Conservation (phyloP, 2,329 filamentous ascomycete species). For the Aspergillus spinulosporus region DNA sequence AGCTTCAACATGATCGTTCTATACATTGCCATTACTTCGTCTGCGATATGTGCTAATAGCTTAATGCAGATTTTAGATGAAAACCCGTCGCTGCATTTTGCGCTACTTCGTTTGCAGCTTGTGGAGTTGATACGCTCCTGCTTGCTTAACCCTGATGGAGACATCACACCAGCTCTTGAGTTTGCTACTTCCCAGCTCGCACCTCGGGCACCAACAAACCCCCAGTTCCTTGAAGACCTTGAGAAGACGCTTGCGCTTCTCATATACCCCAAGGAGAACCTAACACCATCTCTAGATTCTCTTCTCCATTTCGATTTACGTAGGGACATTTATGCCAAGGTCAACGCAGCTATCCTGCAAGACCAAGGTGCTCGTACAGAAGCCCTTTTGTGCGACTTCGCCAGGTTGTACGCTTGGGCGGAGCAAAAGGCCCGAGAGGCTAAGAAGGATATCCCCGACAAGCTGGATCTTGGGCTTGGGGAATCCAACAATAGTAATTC, state of each 20-base stretch:
- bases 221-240: conserved; percentile 78
- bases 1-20: conserved; percentile 21
- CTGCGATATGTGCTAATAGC: conserved; percentile 26
- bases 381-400: conserved; percentile 76
- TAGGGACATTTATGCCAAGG: conserved; percentile 77
- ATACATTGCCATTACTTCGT: conserved; percentile 16
- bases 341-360: conserved; percentile 84
- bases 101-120: conserved; percentile 83
- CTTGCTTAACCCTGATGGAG: conserved; percentile 63
- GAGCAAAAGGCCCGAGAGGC: conserved; percentile 59
- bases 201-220: conserved; percentile 78
- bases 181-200: conserved; percentile 88
- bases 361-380: conserved; percentile 72
- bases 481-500: conserved; percentile 30
- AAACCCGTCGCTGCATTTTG: conserved; percentile 82
- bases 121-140: conserved; percentile 87
- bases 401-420: conserved; percentile 81
- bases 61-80: conserved; percentile 75
- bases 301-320: conserved; percentile 79
- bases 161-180: conserved; percentile 76
- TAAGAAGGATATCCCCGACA: conserved; percentile 50
- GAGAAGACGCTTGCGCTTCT: conserved; percentile 92
- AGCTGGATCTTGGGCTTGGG: conserved; percentile 47
- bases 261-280: conserved; percentile 78
- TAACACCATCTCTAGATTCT: conserved; percentile 72